Base-by-base conservation (phyloP, 805 yeast species). In the Saccharomyces jurei region DNA sequence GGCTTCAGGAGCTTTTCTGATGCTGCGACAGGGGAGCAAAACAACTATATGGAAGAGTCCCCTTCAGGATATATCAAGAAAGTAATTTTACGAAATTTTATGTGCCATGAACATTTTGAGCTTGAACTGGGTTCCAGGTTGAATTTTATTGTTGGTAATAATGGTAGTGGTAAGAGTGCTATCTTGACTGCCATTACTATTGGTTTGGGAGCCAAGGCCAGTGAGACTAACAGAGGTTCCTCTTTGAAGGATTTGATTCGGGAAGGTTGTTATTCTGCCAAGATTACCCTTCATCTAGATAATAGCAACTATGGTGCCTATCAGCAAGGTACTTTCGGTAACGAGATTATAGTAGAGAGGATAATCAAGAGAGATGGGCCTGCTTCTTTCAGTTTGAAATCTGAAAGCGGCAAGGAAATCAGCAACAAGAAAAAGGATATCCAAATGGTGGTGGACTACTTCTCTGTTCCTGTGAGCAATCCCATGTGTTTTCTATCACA, bases 401-500 rank as follows among this genome's bases (percentile, higher is more conserved):
- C 82, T 46, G 80, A 72, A 47, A 63, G 60, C 2, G 84, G 85
- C 1, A 77, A 73, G 51, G 75, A 75, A 2, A 70, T 87, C 0
- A 81, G 90, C 1, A 75, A 73, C 14, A 86, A 84, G 62, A 85
- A 83, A 56, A 74, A 77, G 30, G 86, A 83, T 13, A 70, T 94
- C 30, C 89, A 82, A 59, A 79, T 78, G 4, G 84, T 94, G 2
- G 71, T 90, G 49, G 83, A 81, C 59, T 80, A 78, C 58, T 89
- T 85, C 65, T 83, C 86, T 48, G 84, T 92, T 47, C 84, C 88
- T 5, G 85, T 94, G 27, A 91, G 84, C 62, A 94, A 94, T 62
- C 97, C 97, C 5, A 81, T 94, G 80, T 87, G 96, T 1, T 87
- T 94, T 63, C 75, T 94, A 50, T 89, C 96, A 0, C 99, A 94